Percentiles rank a stretch among this genome's conserved stretches.
These are phyloP conservation scores for Magnaporthiopsis incrustans DNA, from an alignment of 2,329 filamentous ascomycete species.

Conservation along the genomic window DNA sequence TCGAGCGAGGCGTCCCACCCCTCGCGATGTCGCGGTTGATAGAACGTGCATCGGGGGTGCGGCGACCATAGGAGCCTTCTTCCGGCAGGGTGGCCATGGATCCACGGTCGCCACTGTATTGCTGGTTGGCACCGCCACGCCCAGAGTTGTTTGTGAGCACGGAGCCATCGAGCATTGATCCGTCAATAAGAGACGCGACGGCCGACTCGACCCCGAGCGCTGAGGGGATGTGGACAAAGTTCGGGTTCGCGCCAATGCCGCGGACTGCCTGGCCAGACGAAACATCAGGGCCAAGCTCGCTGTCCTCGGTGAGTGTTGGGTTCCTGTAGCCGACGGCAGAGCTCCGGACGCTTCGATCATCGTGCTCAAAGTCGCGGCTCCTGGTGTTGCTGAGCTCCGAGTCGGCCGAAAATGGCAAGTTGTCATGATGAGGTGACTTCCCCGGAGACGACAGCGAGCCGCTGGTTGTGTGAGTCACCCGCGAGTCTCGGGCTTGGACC, in stretches of 20 bases:
- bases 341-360: slow-evolving; percentile 46
- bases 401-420: slow-evolving; percentile 36
- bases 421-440: slow-evolving; percentile 42
- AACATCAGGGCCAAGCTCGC: slow-evolving; percentile 36
- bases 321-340: slow-evolving; percentile 48
- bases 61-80: slow-evolving; percentile 23
- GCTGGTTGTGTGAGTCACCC: slow-evolving; percentile 38
- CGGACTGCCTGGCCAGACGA: slow-evolving; percentile 63
- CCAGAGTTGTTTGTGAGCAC: slow-evolving; percentile 56
- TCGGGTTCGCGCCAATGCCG: slow-evolving; percentile 63
- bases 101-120: slow-evolving; percentile 21
- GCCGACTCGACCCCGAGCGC: slow-evolving; percentile 69
- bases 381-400: slow-evolving; percentile 47
- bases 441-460: slow-evolving; percentile 57
- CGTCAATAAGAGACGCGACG: slow-evolving; percentile 78
- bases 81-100: slow-evolving; percentile 28
- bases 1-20: slow-evolving; percentile 8
- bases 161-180: slow-evolving; percentile 61
- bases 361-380: slow-evolving; percentile 47
- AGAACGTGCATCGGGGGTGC: slow-evolving; percentile 30
- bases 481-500: slow-evolving; percentile 46
- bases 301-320: slow-evolving; percentile 42
- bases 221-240: slow-evolving; percentile 60
- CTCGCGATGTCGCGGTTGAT: slow-evolving; percentile 17
- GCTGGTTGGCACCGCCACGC: slow-evolving; percentile 35